These are phyloP conservation scores for Gyromitra esculenta DNA, from an alignment of 2,329 filamentous ascomycete genomes.

Conservation along the genomic window DNA sequence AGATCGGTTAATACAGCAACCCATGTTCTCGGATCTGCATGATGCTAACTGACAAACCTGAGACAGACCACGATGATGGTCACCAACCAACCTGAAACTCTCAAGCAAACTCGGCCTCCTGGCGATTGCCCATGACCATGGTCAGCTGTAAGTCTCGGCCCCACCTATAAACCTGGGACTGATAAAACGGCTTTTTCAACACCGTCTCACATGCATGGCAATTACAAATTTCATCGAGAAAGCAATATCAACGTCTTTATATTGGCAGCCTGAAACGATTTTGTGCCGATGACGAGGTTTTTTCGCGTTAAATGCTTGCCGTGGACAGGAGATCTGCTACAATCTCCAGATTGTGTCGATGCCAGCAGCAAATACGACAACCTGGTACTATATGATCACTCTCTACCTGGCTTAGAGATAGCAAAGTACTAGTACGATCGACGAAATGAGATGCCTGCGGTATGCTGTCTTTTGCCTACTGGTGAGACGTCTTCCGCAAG, in stretches of 20 bases:
- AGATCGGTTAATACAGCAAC: background rate
- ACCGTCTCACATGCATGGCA: constrained; percentile 20
- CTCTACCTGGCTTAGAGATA: background rate
- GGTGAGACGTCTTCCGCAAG: background rate
- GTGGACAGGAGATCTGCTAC: background rate
- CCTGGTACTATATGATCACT: background rate
- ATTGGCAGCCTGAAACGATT: background rate
- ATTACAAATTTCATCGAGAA: background rate
- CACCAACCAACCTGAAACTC: constrained; percentile 25
- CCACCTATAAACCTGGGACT: background rate
- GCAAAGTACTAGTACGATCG: background rate
- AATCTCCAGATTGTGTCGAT: background rate
- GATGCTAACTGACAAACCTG: constrained; percentile 3
- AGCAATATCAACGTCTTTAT: background rate
- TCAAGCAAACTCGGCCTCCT: background rate
- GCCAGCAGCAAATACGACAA: background rate
- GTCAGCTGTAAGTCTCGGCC: background rate
- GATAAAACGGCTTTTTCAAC: constrained; percentile 2
- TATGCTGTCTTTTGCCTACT: background rate
- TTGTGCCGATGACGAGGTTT: background rate
- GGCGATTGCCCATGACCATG: constrained; percentile 3
- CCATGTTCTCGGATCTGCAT: constrained; percentile 1
- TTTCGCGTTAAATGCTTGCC: background rate
- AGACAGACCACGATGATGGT: constrained; percentile 19
- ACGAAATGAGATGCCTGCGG: background rate